These are phyloP conservation scores for Stephania cephalantha DNA, from an alignment of 164 flowering plant species.

Conservation along the genomic window DNA sequence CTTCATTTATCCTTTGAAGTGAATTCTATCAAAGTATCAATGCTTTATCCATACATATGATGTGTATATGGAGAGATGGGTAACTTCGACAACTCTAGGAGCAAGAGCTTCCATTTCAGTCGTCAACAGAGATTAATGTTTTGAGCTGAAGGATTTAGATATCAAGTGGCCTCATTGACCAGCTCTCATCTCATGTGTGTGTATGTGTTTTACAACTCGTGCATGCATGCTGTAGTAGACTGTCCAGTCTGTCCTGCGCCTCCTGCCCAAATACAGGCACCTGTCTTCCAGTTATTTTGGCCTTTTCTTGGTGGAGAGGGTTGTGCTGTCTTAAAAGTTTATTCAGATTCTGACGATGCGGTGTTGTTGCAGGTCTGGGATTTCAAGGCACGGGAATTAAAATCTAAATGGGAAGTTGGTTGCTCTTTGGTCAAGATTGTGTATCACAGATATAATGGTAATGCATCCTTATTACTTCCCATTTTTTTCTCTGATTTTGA, in stretches of 20 bases:
- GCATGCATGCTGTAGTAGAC: background rate
- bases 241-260: background rate
- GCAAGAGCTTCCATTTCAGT: background rate
- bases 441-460: slow-evolving; percentile 82
- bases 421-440: slow-evolving; percentile 63
- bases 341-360: background rate
- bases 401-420: slow-evolving; percentile 80
- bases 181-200: background rate
- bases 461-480: background rate
- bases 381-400: slow-evolving; percentile 67
- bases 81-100: background rate
- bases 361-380: slow-evolving; percentile 80
- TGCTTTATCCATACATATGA: background rate
- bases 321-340: background rate
- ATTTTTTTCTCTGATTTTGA: background rate
- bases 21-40: background rate
- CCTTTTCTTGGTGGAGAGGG: background rate
- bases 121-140: background rate
- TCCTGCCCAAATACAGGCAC: background rate
- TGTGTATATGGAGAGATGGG: background rate
- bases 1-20: background rate
- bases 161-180: background rate
- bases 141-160: background rate
- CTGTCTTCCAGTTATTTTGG: background rate
- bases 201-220: background rate